These are phyloP conservation scores for Diplodia sapinea DNA, from an alignment of 2,329 filamentous ascomycete genomes.

Conservation along the genomic window DNA sequence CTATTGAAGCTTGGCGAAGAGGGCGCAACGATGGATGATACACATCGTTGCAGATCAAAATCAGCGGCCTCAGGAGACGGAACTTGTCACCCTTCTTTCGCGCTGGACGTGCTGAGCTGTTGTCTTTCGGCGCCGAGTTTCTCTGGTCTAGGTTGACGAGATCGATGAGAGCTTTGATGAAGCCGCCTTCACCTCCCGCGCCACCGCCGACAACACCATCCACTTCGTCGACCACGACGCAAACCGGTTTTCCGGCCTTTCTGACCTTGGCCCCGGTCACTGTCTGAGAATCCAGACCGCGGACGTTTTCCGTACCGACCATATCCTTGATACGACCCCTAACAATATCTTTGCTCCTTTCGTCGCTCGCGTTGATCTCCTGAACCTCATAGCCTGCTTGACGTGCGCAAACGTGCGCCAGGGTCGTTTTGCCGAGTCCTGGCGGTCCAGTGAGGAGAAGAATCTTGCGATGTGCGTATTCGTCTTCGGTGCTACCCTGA, in stretches of 20 bases:
- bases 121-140: slow-evolving; percentile 59
- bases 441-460: slow-evolving; percentile 89
- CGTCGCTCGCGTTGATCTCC: slow-evolving; percentile 97
- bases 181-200: slow-evolving; percentile 80
- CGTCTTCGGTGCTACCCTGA: slow-evolving; percentile 58
- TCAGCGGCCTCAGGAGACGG: slow-evolving; percentile 81
- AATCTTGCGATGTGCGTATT: slow-evolving; percentile 84
- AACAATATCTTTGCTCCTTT: slow-evolving; percentile 86
- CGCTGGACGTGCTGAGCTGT: slow-evolving; percentile 40
- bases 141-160: slow-evolving; percentile 85
- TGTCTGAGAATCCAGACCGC: slow-evolving; percentile 65
- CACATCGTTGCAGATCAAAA: slow-evolving; percentile 96
- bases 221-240: slow-evolving; percentile 94
- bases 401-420: slow-evolving; percentile 92
- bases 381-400: slow-evolving; percentile 96
- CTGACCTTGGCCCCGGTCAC: slow-evolving; percentile 60
- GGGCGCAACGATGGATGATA: slow-evolving; percentile 89
- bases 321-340: slow-evolving; percentile 89
- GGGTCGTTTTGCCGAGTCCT: slow-evolving; percentile 91
- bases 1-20: slow-evolving; percentile 80
- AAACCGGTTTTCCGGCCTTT: slow-evolving; percentile 83
- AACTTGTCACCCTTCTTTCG: slow-evolving; percentile 85
- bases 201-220: slow-evolving; percentile 88
- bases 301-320: slow-evolving; percentile 92
- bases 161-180: slow-evolving; percentile 93